A percentile compares a stretch with the other conserved stretches of the same genome.
Evolutionary conservation across 1,284 basidiomycete genomes (phyloP).

Genomic region (Volvariella surrecta): DNA sequence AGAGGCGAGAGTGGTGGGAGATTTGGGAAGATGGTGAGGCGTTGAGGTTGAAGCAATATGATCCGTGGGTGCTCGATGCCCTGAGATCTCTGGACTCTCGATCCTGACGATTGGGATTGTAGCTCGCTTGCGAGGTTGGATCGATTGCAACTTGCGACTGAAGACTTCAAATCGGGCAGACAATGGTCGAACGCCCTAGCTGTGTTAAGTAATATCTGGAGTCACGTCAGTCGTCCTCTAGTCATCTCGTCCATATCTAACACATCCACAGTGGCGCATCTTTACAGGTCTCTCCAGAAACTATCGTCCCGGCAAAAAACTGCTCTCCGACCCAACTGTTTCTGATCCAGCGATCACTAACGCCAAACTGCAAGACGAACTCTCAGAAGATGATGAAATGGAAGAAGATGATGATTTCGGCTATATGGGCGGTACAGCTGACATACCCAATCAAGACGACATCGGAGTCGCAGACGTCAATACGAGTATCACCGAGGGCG

Average conservation of each 20-base stretch:
- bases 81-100: slow-evolving; percentile 5
- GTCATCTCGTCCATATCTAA: neutral
- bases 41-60: slow-evolving; percentile 18
- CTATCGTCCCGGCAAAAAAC: slow-evolving; percentile 10
- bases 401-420: slow-evolving; percentile 7
- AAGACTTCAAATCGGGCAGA: slow-evolving; percentile 46
- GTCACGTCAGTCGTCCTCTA: slow-evolving; percentile 35
- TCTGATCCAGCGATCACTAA: slow-evolving; percentile 14
- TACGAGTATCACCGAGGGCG: slow-evolving; percentile 7
- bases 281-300: slow-evolving; percentile 36
- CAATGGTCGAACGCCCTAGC: slow-evolving; percentile 37
- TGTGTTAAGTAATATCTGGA: slow-evolving; percentile 46
- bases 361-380: slow-evolving; percentile 10
- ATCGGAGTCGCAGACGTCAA: slow-evolving; percentile 8
- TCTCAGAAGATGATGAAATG: slow-evolving; percentile 13
- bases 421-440: neutral
- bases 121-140: slow-evolving; percentile 37
- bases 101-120: slow-evolving; percentile 3
- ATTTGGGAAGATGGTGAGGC: slow-evolving; percentile 54
- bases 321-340: slow-evolving; percentile 24
- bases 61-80: slow-evolving; percentile 28
- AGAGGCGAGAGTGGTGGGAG: slow-evolving; percentile 48
- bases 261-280: slow-evolving; percentile 37
- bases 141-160: slow-evolving; percentile 44
- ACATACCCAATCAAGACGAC: neutral